Conservation (phyloP, 805 yeast genomes). For the Groenewaldozyma tartarivorans region DNA sequence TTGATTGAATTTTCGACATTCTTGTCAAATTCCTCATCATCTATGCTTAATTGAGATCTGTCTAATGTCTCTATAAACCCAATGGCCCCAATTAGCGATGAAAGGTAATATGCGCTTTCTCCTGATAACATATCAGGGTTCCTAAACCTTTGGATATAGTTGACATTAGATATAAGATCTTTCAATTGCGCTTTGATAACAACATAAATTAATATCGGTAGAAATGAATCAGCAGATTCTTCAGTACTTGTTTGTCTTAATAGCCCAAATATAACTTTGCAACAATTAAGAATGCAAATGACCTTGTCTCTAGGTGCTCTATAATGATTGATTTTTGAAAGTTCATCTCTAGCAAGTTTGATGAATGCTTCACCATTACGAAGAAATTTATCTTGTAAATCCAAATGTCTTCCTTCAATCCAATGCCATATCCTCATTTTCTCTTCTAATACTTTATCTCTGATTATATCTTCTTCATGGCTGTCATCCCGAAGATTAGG, state of each 20-base stretch:
- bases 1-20: constrained; percentile 30
- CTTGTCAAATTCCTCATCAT: constrained; percentile 48
- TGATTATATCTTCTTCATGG: constrained; percentile 52
- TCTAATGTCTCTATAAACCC: constrained; percentile 61
- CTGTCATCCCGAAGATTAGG: constrained; percentile 37
- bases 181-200: constrained; percentile 59
- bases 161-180: constrained; percentile 65
- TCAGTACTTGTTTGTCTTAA: constrained; percentile 57
- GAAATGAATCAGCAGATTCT: constrained; percentile 87
- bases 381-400: constrained; percentile 48
- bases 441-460: constrained; percentile 44
- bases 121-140: constrained; percentile 68
- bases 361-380: constrained; percentile 45
- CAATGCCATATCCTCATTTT: constrained; percentile 59
- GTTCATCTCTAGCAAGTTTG: constrained; percentile 60
- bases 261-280: constrained; percentile 85
- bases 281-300: constrained; percentile 81
- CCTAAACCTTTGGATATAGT: constrained; percentile 79
- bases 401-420: constrained; percentile 68
- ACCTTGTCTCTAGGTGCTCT: constrained; percentile 93
- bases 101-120: constrained; percentile 83
- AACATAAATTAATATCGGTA: constrained; percentile 80
- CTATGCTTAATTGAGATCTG: constrained; percentile 48
- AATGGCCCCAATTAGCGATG: constrained; percentile 84
- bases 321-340: constrained; percentile 68